phyloP scores from a whole-genome alignment of 139 green algal species.

The Chlorella vulgaris region DNA sequence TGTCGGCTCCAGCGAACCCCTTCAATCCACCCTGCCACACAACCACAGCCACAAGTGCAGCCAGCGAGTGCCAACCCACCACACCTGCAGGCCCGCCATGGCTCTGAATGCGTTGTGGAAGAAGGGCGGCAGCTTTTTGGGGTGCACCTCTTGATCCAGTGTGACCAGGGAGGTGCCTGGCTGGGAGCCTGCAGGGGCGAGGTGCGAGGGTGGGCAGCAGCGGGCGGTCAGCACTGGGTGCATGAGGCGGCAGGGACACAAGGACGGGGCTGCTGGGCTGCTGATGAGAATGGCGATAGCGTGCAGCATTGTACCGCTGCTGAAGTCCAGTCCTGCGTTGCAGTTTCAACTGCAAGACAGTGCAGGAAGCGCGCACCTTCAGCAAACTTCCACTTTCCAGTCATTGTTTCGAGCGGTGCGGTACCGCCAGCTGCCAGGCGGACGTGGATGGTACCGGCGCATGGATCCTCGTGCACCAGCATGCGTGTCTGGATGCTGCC shows the following conservation, averaged over 20 bases:
- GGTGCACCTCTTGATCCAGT: conserved; percentile 27
- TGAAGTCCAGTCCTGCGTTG: too few species aligned
- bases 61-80: background rate
- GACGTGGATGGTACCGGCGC: conserved; percentile 9
- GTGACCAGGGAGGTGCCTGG: background rate
- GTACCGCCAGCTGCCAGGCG: conserved; percentile 13
- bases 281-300: too few species aligned
- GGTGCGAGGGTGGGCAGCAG: background rate
- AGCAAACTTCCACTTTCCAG: background rate
- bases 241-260: background rate
- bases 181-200: background rate
- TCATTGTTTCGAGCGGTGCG: conserved; percentile 12
- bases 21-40: background rate
- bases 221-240: background rate
- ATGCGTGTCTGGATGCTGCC: conserved; percentile 34
- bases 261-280: too few species aligned
- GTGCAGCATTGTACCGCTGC: too few species aligned
- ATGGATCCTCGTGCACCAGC: conserved; percentile 13
- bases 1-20: too few species aligned
- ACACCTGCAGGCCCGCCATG: conserved; percentile 12
- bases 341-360: too few species aligned
- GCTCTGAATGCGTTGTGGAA: conserved; percentile 20
- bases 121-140: background rate
- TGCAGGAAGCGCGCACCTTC: too few species aligned
- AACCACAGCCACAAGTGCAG: background rate